Base-by-base conservation (phyloP, 306 rosid genomes). In the Pterocarpus macrocarpus region DNA sequence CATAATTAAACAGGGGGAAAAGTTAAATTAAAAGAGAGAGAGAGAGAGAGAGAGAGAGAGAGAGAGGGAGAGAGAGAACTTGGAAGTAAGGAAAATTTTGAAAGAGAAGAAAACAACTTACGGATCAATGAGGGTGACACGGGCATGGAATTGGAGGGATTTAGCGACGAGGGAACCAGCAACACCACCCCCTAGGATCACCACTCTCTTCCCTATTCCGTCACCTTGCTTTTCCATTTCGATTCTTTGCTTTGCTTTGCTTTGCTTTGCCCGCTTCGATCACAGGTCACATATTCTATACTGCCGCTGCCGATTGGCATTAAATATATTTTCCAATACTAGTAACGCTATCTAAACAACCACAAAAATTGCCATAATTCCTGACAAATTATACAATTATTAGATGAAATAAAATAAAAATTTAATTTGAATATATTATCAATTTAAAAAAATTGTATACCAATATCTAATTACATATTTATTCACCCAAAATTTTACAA, bases 91-190 rank as follows among this genome's bases (percentile, higher is more conserved):
- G 36, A 13, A 6, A 63, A 16, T 12, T 11, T 14, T 13, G n/a
- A 55, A 7, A 68, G 73, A 80, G n/a, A 44, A n/a, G 49, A 55
- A 13, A 6, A 14, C 13, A 11, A 7, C 59, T 57, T 80, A 94
- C 97, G 89, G 80, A 76, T 94, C 97, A 87, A 92, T 69, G 69
- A 94, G 94, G 64, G 89, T 90, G 78, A 92, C 85, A 81, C 78
- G 80, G 7, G 97, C 82, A 78, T 30, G 71, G 50, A 76, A 89
- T 64, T 92, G 97, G 73, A 94, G 89, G 63, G 92, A 85, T 83
- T 86, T 90, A 49, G 97, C 91, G 0, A 88, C 30, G 49, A 82
- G 64, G 6, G 97, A 89, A 57, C 98, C 98, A 8, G 92, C 96
- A 2, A 92, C 77, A 15, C 98, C 98, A 0, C 96, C 98, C 15